Percentiles rank a stretch among this genome's conserved stretches.
phyloP scores from a whole-genome alignment of 1,284 basidiomycete genomes.

The Rugosomyces carneus region DNA sequence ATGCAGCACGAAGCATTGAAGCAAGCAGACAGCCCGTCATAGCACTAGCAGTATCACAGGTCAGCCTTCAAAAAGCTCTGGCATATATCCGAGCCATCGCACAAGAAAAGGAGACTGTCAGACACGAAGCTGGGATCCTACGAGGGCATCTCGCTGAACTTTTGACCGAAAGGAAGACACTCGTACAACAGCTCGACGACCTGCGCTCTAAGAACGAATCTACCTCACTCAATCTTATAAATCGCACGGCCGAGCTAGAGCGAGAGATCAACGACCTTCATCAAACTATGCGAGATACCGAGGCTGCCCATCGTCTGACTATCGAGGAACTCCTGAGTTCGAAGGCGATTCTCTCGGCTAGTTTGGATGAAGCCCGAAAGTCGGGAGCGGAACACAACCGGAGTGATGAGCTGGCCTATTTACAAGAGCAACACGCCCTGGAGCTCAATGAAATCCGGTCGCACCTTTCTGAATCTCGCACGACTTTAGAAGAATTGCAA shows the following conservation, averaged over 20 bases:
- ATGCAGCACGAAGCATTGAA: no score
- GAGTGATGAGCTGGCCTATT: constrained; percentile 26
- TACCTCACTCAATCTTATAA: constrained; percentile 9
- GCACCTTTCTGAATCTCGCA: constrained; percentile 28
- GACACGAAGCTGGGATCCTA: constrained; percentile 5
- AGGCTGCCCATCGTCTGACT: constrained; percentile 13
- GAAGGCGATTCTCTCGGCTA: constrained; percentile 14
- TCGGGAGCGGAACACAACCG: constrained; percentile 18
- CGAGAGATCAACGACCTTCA: constrained; percentile 15
- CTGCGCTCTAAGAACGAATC: constrained; percentile 10
- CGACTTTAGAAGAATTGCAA: constrained; percentile 29
- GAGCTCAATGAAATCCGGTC: constrained; percentile 33
- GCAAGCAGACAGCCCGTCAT: constrained; percentile 14
- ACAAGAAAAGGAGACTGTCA: constrained; percentile 9
- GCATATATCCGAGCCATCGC: constrained; percentile 1
- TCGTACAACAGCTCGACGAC: constrained; percentile 9
- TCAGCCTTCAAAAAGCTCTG: constrained; percentile 11
- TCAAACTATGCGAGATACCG: constrained; percentile 13
- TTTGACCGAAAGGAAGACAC: constrained; percentile 1
- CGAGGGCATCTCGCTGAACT: constrained; percentile 9
- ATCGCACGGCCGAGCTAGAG: constrained; percentile 15
- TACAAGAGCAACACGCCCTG: constrained; percentile 33
- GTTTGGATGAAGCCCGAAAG: constrained; percentile 15
- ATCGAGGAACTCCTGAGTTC: constrained; percentile 25
- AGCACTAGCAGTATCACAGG: constrained; percentile 20